Conservation (phyloP, 2,329 filamentous ascomycete species). For the Penicillium hesseltinei region DNA sequence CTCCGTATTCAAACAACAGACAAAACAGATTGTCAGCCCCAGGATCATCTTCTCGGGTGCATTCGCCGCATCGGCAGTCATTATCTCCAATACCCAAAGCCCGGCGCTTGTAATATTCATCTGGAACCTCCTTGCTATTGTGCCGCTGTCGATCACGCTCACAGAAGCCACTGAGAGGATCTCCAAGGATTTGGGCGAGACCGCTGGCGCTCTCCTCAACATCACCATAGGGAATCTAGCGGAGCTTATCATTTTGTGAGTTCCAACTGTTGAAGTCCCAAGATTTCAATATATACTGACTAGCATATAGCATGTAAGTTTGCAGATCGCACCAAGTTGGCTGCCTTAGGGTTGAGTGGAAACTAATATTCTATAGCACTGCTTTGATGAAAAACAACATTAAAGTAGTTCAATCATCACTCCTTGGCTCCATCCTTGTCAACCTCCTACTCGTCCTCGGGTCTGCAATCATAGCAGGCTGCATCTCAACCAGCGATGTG, state of each 20-base stretch:
- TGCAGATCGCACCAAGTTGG: neutral
- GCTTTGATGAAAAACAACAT: slow-evolving; percentile 63
- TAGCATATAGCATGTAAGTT: neutral
- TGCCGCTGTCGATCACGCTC: slow-evolving; percentile 67
- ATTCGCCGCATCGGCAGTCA: neutral
- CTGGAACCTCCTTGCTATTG: slow-evolving; percentile 66
- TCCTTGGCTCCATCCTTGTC: slow-evolving; percentile 80
- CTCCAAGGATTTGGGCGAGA: slow-evolving; percentile 66
- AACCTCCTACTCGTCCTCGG: slow-evolving; percentile 83
- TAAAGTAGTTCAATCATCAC: slow-evolving; percentile 80
- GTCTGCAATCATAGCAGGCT: slow-evolving; percentile 82
- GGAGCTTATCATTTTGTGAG: slow-evolving; percentile 67
- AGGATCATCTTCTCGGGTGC: slow-evolving; percentile 1
- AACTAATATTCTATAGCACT: neutral
- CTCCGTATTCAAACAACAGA: neutral
- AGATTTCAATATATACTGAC: neutral
- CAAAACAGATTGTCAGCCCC: neutral
- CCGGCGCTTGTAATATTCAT: slow-evolving; percentile 49
- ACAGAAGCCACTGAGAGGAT: slow-evolving; percentile 70
- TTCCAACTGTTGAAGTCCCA: slow-evolving; percentile 34
- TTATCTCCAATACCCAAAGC: neutral
- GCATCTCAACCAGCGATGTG: slow-evolving; percentile 79
- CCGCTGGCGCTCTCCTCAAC: slow-evolving; percentile 67
- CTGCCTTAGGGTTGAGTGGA: slow-evolving; percentile 32
- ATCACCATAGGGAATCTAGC: slow-evolving; percentile 75